phyloP scores from a whole-genome alignment of 371 early-diverging fungal species.

The Gilbertella persicaria region DNA sequence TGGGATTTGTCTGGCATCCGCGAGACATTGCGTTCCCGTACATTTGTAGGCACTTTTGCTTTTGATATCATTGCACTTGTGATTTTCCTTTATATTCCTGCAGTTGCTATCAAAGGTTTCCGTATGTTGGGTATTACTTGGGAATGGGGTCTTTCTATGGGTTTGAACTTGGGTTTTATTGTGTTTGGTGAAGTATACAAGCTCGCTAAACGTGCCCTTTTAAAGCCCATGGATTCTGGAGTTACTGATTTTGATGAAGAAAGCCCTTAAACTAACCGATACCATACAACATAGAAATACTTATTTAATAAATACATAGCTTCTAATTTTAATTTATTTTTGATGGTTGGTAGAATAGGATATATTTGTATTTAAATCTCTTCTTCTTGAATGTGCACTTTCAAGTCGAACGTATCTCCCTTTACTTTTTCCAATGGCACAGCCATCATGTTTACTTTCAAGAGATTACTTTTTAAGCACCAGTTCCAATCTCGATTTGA shows the following conservation, averaged over 20 bases:
- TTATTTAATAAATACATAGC: neutral
- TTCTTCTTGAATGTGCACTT: neutral
- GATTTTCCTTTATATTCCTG: conserved; percentile 70
- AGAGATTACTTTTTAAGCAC: neutral
- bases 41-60: conserved; percentile 51
- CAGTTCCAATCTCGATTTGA: conserved; percentile 3
- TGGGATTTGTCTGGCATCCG: conserved; percentile 50
- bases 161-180: conserved; percentile 52
- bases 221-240: conserved; percentile 33
- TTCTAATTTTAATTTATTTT: neutral
- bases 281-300: neutral
- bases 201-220: conserved; percentile 25
- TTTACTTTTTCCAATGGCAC: neutral
- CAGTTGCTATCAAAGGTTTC: conserved; percentile 65
- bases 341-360: too few relatives aligned
- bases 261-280: neutral
- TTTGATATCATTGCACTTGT: conserved; percentile 50
- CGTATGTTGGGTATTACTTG: conserved; percentile 64
- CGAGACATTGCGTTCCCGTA: conserved; percentile 47
- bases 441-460: conserved; percentile 15
- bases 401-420: conserved; percentile 6
- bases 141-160: conserved; percentile 75
- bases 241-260: neutral
- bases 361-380: neutral
- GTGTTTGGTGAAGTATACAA: conserved; percentile 59